Evolutionary conservation across 352 stramenopile species (phyloP), one percentile per base, ranked within the genome.

Genomic region (Globisporangium spinosum): DNA sequence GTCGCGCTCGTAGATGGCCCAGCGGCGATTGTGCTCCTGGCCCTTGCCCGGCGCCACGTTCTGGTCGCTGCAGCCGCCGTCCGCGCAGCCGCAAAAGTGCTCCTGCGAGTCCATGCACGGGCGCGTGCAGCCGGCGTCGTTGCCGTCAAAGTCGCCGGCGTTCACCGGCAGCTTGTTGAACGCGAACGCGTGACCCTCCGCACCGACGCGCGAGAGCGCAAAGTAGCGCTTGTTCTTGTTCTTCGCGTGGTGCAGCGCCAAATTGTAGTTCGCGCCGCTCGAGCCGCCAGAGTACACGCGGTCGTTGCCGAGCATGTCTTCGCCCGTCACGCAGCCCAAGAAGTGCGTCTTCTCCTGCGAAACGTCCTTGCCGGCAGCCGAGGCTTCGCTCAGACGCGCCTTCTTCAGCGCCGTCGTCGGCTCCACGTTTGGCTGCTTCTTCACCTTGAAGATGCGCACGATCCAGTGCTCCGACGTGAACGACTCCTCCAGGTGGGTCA

Each of bases 381-480:
- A 67, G 4, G 81, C 78, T 51, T 88, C 81, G 8, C 74, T 82
- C 51, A 90, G 43, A 17, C 82, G 80, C 27, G 77, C 79, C 70
- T 87, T 85, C 76, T 87, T 89, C 27, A 90, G 70, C 45, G 78
- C 78, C 23, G 78, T 89, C 45, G 80, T 93, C 13, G 85, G 66
- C 66, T 93, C 83, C n/a, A 95, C 85, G 65, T 90, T 92, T 5
- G 85, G 73, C 73, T 86, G 80, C 72, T 91, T 93, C 79, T 97
- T 97, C n/a, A 98, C 91, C 77, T 95, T 95, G 77, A 91, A 98
- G 64, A 98, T 98, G 69, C 94, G 91, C 56, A 98, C 92, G 58
- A 98, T 98, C 91, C 94, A 98, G 78, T 98, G 91, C 76, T 98
- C 90, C n/a, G 87, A 97, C 66, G 90, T 98, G 73, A 98, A 98